Evolutionary conservation across 1,139 yeast species (phyloP).

Genomic region (Suhomyces bokatorum): DNA sequence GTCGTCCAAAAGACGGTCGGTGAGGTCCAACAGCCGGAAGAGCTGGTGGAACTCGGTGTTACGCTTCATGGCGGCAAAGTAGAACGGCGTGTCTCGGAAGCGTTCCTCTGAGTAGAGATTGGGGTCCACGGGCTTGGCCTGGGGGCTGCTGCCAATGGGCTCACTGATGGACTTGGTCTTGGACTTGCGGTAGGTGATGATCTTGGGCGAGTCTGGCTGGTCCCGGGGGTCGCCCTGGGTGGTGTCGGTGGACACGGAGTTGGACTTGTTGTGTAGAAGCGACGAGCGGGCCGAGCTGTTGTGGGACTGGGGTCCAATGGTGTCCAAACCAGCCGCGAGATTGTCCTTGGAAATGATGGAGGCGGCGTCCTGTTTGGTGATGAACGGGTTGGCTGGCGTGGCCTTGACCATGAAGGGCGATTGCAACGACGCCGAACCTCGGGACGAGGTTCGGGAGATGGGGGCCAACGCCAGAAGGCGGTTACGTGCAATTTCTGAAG

Average conservation of each 20-base stretch:
- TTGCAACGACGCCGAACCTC: conserved; percentile 34
- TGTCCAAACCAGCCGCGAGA: conserved; percentile 3
- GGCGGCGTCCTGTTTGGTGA: conserved; percentile 55
- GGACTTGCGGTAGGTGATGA: conserved; percentile 49
- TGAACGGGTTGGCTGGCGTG: conserved; percentile 58
- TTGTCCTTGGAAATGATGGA: conserved; percentile 41
- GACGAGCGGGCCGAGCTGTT: conserved; percentile 7
- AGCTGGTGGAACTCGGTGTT: conserved; percentile 78
- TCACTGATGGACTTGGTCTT: conserved; percentile 34
- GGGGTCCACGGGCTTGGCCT: conserved; percentile 27
- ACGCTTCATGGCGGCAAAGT: conserved; percentile 67
- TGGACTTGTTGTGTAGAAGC: conserved; percentile 13
- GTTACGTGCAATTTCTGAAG: conserved; percentile 2
- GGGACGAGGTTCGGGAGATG: conserved; percentile 20
- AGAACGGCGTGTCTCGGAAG: conserved; percentile 35
- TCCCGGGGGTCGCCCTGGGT: neutral
- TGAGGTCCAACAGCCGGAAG: conserved; percentile 66
- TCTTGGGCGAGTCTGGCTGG: conserved; percentile 38
- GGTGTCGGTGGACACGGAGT: conserved; percentile 4
- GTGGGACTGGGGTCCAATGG: neutral
- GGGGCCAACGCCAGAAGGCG: conserved; percentile 11
- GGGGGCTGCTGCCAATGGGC: conserved; percentile 18
- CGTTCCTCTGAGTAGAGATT: conserved; percentile 41
- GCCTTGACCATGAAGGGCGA: conserved; percentile 46
- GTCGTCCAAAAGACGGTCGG: conserved; percentile 78